These are phyloP conservation scores for Huntiella omanensis DNA, from an alignment of 2,329 filamentous ascomycete genomes.

Conservation along the genomic window DNA sequence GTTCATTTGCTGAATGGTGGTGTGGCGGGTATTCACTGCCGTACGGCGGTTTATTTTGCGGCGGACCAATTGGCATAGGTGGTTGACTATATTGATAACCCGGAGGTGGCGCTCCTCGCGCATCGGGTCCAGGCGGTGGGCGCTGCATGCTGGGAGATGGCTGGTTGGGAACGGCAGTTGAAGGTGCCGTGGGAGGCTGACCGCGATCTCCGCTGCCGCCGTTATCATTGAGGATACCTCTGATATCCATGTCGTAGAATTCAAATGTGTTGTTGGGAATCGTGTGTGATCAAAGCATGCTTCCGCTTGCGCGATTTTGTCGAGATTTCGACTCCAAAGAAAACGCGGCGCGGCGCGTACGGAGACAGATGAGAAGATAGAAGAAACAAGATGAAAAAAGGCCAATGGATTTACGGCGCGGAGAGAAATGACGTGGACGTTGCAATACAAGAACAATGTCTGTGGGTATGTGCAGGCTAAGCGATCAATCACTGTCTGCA, in stretches of 20 bases:
- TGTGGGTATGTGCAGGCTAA: no score
- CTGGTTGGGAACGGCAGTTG: slow-evolving; percentile 9
- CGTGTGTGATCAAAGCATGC: background rate
- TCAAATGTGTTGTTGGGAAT: background rate
- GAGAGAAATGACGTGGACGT: no score
- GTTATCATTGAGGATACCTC: slow-evolving; percentile 35
- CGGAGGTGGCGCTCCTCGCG: slow-evolving; percentile 10
- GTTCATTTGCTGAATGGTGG: slow-evolving; percentile 12
- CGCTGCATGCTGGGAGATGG: slow-evolving; percentile 15
- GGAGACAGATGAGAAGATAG: no score
- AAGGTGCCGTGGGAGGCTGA: slow-evolving; percentile 16
- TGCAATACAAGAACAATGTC: no score
- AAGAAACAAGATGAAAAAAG: no score
- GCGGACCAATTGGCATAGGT: slow-evolving; percentile 11
- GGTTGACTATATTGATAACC: slow-evolving; percentile 13
- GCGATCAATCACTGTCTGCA: no score
- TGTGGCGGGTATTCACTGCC: slow-evolving; percentile 32
- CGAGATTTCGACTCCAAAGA: no score
- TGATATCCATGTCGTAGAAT: slow-evolving; percentile 28
- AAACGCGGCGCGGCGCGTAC: no score
- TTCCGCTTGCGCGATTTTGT: background rate
- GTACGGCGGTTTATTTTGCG: slow-evolving; percentile 16
- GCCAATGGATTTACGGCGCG: no score
- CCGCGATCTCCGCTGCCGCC: slow-evolving; percentile 22
- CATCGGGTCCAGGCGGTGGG: slow-evolving; percentile 8